phyloP scores from a whole-genome alignment of 2,329 filamentous ascomycete species.

The Aspergillus hortae region DNA sequence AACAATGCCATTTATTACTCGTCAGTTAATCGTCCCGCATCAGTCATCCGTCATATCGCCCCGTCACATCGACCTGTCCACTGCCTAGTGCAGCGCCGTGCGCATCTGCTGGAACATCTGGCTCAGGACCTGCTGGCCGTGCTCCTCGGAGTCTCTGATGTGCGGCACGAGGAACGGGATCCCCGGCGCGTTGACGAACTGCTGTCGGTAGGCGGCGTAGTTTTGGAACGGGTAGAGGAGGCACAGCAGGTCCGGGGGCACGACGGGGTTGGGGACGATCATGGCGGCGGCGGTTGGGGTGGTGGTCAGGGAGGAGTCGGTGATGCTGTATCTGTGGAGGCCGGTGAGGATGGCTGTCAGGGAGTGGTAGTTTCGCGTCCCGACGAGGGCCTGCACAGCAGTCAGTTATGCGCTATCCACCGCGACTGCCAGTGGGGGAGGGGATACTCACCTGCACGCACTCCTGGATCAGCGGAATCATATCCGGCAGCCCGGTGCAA shows the following conservation, averaged over 20 bases:
- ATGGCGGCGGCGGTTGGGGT: slow-evolving; percentile 11
- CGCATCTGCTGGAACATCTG: slow-evolving; percentile 26
- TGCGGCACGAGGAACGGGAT: slow-evolving; percentile 40
- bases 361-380: slow-evolving; percentile 34
- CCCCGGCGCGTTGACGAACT: slow-evolving; percentile 29
- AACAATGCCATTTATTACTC: slow-evolving; percentile 5
- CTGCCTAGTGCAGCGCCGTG: slow-evolving; percentile 5
- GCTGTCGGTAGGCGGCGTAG: slow-evolving; percentile 32
- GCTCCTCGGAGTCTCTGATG: slow-evolving; percentile 29
- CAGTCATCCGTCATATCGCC: too few species aligned
- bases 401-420: background rate
- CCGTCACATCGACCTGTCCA: too few species aligned
- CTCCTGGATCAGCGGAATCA: slow-evolving; percentile 30
- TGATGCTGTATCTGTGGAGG: slow-evolving; percentile 31
- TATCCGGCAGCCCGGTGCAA: slow-evolving; percentile 34
- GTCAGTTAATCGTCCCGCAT: slow-evolving; percentile 1
- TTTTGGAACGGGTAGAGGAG: slow-evolving; percentile 32
- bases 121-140: slow-evolving; percentile 25
- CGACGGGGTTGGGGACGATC: slow-evolving; percentile 21
- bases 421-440: background rate
- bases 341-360: slow-evolving; percentile 35
- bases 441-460: slow-evolving; percentile 31
- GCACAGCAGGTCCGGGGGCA: slow-evolving; percentile 21
- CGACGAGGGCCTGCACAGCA: slow-evolving; percentile 25
- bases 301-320: slow-evolving; percentile 16